phyloP scores from a whole-genome alignment of 768 basidiomycete genomes.

The Galerina sulciceps region DNA sequence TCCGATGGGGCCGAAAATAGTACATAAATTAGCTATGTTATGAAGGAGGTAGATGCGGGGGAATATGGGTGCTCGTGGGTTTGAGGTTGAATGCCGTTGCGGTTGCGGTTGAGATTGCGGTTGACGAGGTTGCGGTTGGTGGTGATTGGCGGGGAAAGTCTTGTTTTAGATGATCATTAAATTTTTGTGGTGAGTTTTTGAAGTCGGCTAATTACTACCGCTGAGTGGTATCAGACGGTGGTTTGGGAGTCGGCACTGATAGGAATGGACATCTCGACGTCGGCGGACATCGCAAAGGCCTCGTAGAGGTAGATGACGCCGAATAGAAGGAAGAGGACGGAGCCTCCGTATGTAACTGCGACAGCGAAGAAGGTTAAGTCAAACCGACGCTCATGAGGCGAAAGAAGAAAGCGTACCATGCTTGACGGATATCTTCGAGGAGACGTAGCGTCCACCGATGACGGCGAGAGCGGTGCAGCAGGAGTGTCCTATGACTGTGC shows the following conservation, averaged over 20 bases:
- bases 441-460: constrained; percentile 90
- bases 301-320: constrained; percentile 79
- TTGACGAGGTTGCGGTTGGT: too few relatives aligned
- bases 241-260: constrained; percentile 5
- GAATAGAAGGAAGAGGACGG: constrained; percentile 82
- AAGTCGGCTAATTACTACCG: too few relatives aligned
- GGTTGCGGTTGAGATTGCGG: too few relatives aligned
- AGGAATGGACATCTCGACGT: constrained; percentile 28
- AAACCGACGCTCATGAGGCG: constrained; percentile 1
- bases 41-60: too few relatives aligned
- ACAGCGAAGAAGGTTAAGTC: background rate
- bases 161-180: too few relatives aligned
- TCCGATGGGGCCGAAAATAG: too few relatives aligned
- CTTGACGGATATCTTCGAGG: constrained; percentile 94
- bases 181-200: too few relatives aligned
- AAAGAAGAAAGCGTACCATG: constrained; percentile 62
- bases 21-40: too few relatives aligned
- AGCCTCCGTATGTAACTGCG: constrained; percentile 40
- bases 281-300: constrained; percentile 43
- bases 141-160: too few relatives aligned
- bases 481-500: constrained; percentile 88
- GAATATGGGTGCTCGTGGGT: too few relatives aligned
- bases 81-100: too few relatives aligned
- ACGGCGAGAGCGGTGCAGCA: constrained; percentile 90
- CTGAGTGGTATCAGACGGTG: background rate